Evolutionary conservation across 1,139 yeast species (phyloP).

Genomic region (Saccharomyces uvarum): DNA sequence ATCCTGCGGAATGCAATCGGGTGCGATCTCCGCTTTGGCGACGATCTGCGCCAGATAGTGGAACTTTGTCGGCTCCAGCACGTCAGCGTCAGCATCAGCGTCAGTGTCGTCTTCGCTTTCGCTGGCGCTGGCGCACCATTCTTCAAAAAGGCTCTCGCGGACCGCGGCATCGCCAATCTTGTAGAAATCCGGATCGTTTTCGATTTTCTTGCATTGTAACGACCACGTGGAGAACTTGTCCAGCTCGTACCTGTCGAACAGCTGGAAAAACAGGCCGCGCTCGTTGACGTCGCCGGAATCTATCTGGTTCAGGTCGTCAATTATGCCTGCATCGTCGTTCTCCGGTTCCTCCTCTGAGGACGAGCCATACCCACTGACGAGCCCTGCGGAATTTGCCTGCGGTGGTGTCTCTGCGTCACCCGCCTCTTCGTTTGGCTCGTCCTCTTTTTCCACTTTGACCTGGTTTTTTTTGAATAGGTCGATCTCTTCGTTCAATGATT

Average conservation of each 20-base stretch:
- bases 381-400: background rate
- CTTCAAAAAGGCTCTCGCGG: slow-evolving; percentile 23
- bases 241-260: slow-evolving; percentile 18
- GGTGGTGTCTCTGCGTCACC: background rate
- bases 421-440: slow-evolving; percentile 1
- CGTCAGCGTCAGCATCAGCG: slow-evolving; percentile 15
- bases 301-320: slow-evolving; percentile 1
- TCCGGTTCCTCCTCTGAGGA: slow-evolving; percentile 6
- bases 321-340: background rate
- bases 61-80: slow-evolving; percentile 24
- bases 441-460: slow-evolving; percentile 6
- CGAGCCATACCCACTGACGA: background rate
- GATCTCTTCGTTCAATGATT: slow-evolving; percentile 17
- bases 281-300: slow-evolving; percentile 1
- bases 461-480: slow-evolving; percentile 3
- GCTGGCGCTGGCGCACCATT: slow-evolving; percentile 21
- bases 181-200: slow-evolving; percentile 20
- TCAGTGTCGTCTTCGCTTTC: slow-evolving; percentile 7
- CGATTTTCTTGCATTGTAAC: slow-evolving; percentile 18
- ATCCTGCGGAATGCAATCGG: slow-evolving; percentile 24
- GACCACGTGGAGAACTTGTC: slow-evolving; percentile 28
- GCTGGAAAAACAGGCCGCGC: slow-evolving; percentile 8
- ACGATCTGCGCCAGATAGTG: slow-evolving; percentile 30
- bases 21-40: slow-evolving; percentile 18
- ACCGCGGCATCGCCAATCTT: slow-evolving; percentile 15